phyloP scores from a whole-genome alignment of 129 eudicot species.

The Flaveria sonorensis region DNA sequence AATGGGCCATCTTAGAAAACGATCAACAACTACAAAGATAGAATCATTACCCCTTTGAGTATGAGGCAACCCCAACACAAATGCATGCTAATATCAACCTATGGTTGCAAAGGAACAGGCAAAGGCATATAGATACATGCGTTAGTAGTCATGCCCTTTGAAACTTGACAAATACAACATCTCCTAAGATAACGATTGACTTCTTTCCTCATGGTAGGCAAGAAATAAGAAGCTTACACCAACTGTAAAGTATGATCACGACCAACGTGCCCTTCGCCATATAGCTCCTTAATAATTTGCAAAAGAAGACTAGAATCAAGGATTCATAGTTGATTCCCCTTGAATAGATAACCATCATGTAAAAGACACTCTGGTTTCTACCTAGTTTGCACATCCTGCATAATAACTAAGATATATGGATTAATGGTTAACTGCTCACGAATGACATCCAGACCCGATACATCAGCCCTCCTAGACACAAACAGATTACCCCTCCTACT shows the following conservation, averaged over 20 bases:
- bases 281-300: not conserved
- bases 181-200: not conserved
- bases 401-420: not conserved
- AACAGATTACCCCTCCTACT: not conserved
- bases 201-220: not conserved
- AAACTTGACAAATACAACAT: too few species aligned
- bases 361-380: not conserved
- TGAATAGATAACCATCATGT: not conserved
- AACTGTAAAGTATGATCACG: not conserved
- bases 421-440: not conserved
- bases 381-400: not conserved
- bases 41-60: not conserved
- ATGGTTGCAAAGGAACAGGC: too few species aligned
- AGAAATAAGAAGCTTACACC: too few species aligned
- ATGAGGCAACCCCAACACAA: slow-evolving; percentile 1
- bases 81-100: too few species aligned
- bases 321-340: not conserved
- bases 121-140: too few species aligned
- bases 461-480: not conserved
- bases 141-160: too few species aligned
- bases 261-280: not conserved
- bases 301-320: not conserved
- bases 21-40: slow-evolving; percentile 6
- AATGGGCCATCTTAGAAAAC: slow-evolving; percentile 3
- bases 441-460: not conserved